phyloP scores from a whole-genome alignment of 2,329 filamentous ascomycete species.

The Verticillium dahliae region DNA sequence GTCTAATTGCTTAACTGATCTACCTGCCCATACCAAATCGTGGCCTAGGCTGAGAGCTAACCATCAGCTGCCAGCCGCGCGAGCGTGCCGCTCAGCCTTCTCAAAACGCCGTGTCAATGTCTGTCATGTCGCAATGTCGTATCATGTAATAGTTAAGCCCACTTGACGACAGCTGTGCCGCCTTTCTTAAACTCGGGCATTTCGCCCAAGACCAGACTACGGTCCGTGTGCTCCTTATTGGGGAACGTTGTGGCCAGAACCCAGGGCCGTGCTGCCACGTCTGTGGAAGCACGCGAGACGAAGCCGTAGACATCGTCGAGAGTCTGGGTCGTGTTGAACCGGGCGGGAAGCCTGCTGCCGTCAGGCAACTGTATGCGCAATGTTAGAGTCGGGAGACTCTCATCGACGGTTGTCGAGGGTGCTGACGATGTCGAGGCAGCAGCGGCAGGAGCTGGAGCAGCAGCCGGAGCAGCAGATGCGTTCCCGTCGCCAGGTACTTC shows the following conservation, averaged over 20 bases:
- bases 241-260: slow-evolving; percentile 79
- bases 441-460: slow-evolving; percentile 14
- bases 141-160: slow-evolving; percentile 19
- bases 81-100: background rate
- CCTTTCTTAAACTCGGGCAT: slow-evolving; percentile 60
- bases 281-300: slow-evolving; percentile 56
- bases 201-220: slow-evolving; percentile 49
- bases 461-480: slow-evolving; percentile 11
- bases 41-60: background rate
- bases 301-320: slow-evolving; percentile 73
- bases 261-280: slow-evolving; percentile 53
- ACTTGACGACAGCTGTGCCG: slow-evolving; percentile 59
- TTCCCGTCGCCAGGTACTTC: slow-evolving; percentile 58
- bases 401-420: slow-evolving; percentile 39
- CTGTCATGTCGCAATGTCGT: background rate
- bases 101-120: background rate
- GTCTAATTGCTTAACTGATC: background rate
- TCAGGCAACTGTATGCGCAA: slow-evolving; percentile 75
- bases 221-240: slow-evolving; percentile 71
- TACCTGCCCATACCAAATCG: background rate
- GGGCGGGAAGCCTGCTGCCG: slow-evolving; percentile 67
- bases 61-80: background rate
- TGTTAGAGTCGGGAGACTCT: slow-evolving; percentile 59
- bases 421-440: slow-evolving; percentile 25
- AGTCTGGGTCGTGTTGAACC: slow-evolving; percentile 76